Evolutionary conservation across 441 rosid genomes (phyloP), one percentile per base, ranked within the genome.

Genomic region (Flueggea neowawraea): DNA sequence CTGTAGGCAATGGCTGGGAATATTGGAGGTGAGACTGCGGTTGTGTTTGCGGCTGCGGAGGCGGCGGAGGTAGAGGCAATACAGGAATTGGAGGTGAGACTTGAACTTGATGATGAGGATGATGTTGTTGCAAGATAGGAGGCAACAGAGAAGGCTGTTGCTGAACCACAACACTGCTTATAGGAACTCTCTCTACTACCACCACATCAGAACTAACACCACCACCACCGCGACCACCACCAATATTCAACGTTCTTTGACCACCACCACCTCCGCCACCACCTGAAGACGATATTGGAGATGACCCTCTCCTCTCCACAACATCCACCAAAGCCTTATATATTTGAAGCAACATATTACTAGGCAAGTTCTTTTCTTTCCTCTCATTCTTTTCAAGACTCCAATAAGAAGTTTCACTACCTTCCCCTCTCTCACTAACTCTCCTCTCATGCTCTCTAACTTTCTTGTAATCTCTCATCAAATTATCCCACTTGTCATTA

Each of bases 401-500:
- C 98, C 98, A 92, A 54, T 89, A 92, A 31, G 88, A 79, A 11
- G 33, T 71, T 48, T 69, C 70, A 32, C 58, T 52, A 16, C 73
- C 66, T 3, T 67, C 48, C 5, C 62, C 53, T 17, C 50, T 63
- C 53, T 67, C 80, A 31, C 76, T 73, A 53, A 68, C 54, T 68
- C 81, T 64, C 68, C 75, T 71, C 65, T 86, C 90, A 39, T 84
- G 78, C 56, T 89, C 96, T 50, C 96, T 83, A 6, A 92, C 88
- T 60, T 88, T 92, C 84, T 92, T 89, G 87, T 86, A 92, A 32
- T 92, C 96, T 75, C 98, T 86, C 98, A 86, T 92, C 64, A 92
- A 89, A 77, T 92, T 92, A 65, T 92, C 96, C 95, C 98, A 89
- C 75, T 92, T 92, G 78, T 92, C 98, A 74, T 92, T 92, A 79